Evolutionary conservation across 495 filamentous ascomycete species (phyloP), one percentile per base, ranked within the genome.

Genomic region (Penicillium waksmanii): DNA sequence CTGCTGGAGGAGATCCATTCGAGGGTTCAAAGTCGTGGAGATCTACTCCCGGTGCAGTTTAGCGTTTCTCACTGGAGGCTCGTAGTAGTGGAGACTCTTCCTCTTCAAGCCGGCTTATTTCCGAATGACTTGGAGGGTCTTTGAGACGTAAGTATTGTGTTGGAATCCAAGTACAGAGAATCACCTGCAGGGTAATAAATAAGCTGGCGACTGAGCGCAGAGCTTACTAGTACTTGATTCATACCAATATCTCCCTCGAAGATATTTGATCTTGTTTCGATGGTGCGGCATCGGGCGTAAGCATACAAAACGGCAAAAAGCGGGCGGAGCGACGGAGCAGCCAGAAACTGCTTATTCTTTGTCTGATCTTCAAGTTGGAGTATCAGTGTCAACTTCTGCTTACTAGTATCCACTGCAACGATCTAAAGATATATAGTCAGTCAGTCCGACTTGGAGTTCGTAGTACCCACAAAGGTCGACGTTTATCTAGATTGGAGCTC

Each of bases 321-420:
- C 49, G 25, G n/a, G 42, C 9, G 42, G 42, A 44, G 42, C 42
- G 17, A 7, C 42, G 42, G 7, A 17, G 17, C 8, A 19, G 42
- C 40, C 40, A 17, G 40, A 6, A 43, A 36, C 19, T 18, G 15
- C 42, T 44, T 12, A 40, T 53, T 46, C 17, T 50, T 61, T 44
- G 42, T 8, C n/a, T 38, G 11, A 38, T 38, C 36, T 38, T 38
- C 36, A 13, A 2, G 23, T 3, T 40, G 36, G 12, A 40, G 27
- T 31, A 31, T 31, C 27, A 31, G 27, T 3, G 27, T 4, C 1
- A 6, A 8, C 8, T 31, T 31, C 27, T 31, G 27, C 5, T 8
- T 31, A 23, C 23, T 23, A 23, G 23, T 23, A 31, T 31, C 27
- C 27, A 31, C 27, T 31, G 27, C 3, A 4, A 31, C 27, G 27